phyloP scores from a whole-genome alignment of 768 basidiomycete genomes.

The Boletus reticulatus region DNA sequence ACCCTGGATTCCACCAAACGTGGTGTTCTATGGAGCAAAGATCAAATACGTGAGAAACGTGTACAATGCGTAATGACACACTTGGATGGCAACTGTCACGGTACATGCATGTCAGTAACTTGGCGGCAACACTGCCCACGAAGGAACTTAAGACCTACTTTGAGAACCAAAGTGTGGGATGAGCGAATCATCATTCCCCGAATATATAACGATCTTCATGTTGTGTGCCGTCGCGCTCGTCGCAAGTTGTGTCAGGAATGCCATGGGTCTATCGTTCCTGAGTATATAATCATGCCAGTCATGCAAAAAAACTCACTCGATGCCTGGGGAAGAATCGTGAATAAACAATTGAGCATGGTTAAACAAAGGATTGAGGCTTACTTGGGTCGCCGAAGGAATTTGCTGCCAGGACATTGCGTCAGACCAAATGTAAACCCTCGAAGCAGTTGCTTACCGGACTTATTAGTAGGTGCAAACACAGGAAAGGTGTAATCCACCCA shows the following conservation, averaged over 20 bases:
- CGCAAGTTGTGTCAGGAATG: conserved; percentile 60
- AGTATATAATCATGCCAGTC: neutral
- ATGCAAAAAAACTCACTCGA: conserved; percentile 30
- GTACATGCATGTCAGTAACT: conserved; percentile 5
- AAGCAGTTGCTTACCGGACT: conserved; percentile 11
- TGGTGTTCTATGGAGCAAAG: conserved; percentile 54
- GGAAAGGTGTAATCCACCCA: conserved; percentile 32
- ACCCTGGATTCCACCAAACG: conserved; percentile 74
- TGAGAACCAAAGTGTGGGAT: conserved; percentile 62
- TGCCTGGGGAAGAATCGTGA: conserved; percentile 20
- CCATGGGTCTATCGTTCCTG: conserved; percentile 48
- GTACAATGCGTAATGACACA: conserved; percentile 15
- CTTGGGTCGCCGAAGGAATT: conserved; percentile 29
- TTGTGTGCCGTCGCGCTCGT: conserved; percentile 51
- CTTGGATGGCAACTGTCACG: conserved; percentile 52
- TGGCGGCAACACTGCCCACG: neutral
- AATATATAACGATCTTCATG: conserved; percentile 55
- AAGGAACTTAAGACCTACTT: conserved; percentile 38
- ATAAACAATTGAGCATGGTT: neutral
- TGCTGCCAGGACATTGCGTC: conserved; percentile 2
- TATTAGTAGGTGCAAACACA: conserved; percentile 17
- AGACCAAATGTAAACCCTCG: neutral
- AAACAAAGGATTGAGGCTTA: conserved; percentile 12
- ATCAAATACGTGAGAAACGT: neutral
- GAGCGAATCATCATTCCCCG: conserved; percentile 69